Percentiles rank a stretch among this genome's conserved stretches.
Conservation (phyloP, 331 rosid genomes). For the Cucumis variabilis region DNA sequence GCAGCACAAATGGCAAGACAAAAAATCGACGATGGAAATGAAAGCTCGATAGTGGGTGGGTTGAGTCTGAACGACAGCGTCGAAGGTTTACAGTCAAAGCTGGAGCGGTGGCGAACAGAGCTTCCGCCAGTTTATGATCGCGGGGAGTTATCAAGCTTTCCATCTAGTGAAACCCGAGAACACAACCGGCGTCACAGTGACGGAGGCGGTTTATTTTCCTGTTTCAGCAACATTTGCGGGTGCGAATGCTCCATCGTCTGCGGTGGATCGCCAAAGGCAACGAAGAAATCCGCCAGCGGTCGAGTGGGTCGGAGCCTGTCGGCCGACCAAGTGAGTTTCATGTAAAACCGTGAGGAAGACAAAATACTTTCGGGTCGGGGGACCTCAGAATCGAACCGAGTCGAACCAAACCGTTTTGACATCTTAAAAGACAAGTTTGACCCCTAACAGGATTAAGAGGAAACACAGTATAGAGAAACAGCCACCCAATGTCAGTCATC, state of each 20-base stretch:
- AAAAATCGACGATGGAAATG: conserved; percentile 41
- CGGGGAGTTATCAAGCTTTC: conserved; percentile 53
- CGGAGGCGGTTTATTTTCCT: conserved; percentile 75
- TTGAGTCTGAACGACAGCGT: conserved; percentile 74
- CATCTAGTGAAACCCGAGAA: conserved; percentile 27
- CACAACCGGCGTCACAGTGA: conserved; percentile 53
- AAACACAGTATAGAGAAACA: neutral
- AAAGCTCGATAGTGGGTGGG: conserved; percentile 61
- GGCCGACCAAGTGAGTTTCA: conserved; percentile 36
- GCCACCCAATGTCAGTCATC: neutral
- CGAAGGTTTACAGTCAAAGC: conserved; percentile 73
- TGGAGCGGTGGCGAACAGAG: conserved; percentile 85
- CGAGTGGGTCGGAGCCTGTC: conserved; percentile 49
- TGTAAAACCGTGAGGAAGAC: conserved; percentile 26
- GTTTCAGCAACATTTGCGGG: conserved; percentile 89
- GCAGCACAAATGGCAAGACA: conserved; percentile 66
- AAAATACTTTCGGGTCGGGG: neutral
- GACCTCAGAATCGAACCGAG: neutral
- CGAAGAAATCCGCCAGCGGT: conserved; percentile 42
- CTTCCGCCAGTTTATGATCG: conserved; percentile 68
- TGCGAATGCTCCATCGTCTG: conserved; percentile 80
- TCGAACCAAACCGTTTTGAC: neutral
- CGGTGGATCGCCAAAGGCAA: conserved; percentile 33
- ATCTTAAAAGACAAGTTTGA: neutral
- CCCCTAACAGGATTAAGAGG: neutral